These are phyloP conservation scores for Vitis vinifera DNA, from an alignment of 164 flowering plant genomes.

Conservation along the genomic window DNA sequence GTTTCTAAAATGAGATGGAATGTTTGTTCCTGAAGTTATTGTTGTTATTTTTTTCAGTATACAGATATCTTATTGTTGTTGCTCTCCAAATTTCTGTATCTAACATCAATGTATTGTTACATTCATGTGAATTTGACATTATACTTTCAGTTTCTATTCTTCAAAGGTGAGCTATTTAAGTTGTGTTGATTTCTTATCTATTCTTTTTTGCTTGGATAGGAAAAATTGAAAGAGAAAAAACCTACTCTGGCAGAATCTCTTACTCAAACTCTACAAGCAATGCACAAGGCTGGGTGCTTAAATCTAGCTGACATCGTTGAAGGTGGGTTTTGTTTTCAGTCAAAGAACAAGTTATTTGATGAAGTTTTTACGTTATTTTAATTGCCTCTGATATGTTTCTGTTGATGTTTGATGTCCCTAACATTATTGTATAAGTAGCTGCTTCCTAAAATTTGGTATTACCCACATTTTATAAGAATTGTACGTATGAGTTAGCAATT, in stretches of 20 bases:
- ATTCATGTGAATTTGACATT: neutral
- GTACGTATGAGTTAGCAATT: too few species aligned
- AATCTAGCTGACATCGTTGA: conserved; percentile 79
- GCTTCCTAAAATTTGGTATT: too few species aligned
- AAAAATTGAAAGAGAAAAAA: conserved; percentile 97
- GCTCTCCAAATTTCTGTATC: neutral
- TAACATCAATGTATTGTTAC: neutral
- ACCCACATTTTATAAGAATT: too few species aligned
- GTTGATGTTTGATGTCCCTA: too few species aligned
- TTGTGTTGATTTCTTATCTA: conserved; percentile 2
- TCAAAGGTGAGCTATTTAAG: neutral
- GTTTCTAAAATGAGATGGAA: too few species aligned
- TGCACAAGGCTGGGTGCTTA: conserved; percentile 90
- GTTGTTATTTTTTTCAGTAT: too few species aligned
- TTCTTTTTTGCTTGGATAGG: conserved; percentile 44
- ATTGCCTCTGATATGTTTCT: too few species aligned
- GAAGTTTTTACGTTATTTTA: too few species aligned
- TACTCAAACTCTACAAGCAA: conserved; percentile 83
- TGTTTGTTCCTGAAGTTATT: too few species aligned
- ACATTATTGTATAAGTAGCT: too few species aligned
- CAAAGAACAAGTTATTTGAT: neutral
- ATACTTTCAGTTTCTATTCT: neutral
- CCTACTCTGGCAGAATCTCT: conserved; percentile 77
- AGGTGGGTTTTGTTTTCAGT: conserved; percentile 48
- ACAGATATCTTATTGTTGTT: neutral